phyloP scores from a whole-genome alignment of 2,329 filamentous ascomycete species.

The Fusarium drepaniforme region DNA sequence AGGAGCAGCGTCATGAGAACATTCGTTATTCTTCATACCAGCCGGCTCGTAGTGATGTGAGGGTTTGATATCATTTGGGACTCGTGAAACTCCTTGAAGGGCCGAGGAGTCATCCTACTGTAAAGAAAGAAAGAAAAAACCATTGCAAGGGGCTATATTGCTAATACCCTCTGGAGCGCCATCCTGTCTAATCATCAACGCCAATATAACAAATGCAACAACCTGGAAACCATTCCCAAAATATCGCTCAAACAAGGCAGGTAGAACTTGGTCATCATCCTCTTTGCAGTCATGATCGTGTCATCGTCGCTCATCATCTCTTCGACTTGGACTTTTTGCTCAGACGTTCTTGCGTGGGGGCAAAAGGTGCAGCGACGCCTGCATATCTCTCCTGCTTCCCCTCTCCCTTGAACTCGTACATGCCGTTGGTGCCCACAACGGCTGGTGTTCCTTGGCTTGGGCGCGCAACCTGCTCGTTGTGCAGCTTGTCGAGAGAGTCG shows the following conservation, averaged over 20 bases:
- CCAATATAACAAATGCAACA: constrained; percentile 15
- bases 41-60: neutral
- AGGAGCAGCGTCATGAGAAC: neutral
- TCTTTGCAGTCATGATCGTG: constrained; percentile 17
- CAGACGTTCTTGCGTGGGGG: constrained; percentile 64
- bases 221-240: constrained; percentile 2
- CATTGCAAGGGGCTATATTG: constrained; percentile 19
- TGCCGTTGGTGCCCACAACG: constrained; percentile 55
- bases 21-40: neutral
- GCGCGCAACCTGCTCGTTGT: constrained; percentile 79
- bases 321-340: constrained; percentile 52
- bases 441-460: constrained; percentile 70
- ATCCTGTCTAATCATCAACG: constrained; percentile 29
- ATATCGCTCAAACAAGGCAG: constrained; percentile 24
- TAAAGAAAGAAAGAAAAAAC: neutral
- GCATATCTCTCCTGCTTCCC: constrained; percentile 59
- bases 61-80: neutral
- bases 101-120: neutral
- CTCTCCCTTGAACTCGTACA: constrained; percentile 63
- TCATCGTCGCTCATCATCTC: constrained; percentile 41
- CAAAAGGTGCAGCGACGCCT: constrained; percentile 69
- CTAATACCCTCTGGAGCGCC: constrained; percentile 15
- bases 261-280: constrained; percentile 20
- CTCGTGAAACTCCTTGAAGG: neutral
- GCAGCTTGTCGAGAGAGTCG: constrained; percentile 81